These are phyloP conservation scores for Beauveria medogensis DNA, from an alignment of 2,329 filamentous ascomycete species.

Conservation along the genomic window DNA sequence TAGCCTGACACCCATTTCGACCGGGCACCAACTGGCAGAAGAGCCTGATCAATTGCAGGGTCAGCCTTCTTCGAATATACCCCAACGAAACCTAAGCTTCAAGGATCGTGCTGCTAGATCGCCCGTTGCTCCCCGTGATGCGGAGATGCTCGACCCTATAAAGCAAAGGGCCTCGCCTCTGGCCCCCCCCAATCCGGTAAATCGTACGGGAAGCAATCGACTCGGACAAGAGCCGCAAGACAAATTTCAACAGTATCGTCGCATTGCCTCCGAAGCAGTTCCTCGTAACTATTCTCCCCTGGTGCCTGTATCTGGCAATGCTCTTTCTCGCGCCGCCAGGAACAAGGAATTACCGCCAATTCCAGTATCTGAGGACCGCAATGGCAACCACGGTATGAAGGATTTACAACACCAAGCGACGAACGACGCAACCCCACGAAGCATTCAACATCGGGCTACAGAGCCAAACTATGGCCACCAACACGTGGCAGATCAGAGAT, in stretches of 20 bases:
- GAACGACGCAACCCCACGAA: conserved; percentile 2
- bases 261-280: not conserved
- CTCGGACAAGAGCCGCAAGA: conserved; percentile 47
- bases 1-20: not conserved
- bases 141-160: not conserved
- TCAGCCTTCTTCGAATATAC: conserved; percentile 26
- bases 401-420: not conserved
- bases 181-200: conserved; percentile 1
- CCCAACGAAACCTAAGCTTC: conserved; percentile 51
- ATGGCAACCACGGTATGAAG: not conserved
- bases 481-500: conserved; percentile 21
- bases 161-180: not conserved
- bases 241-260: conserved; percentile 8
- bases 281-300: not conserved
- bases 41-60: not conserved
- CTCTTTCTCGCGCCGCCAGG: conserved; percentile 16
- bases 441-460: conserved; percentile 22
- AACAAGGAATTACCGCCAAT: conserved; percentile 26
- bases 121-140: conserved; percentile 18
- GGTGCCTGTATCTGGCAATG: conserved; percentile 8
- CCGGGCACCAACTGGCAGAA: not conserved
- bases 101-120: conserved; percentile 46
- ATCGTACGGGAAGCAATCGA: conserved; percentile 49
- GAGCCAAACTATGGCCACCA: conserved; percentile 22
- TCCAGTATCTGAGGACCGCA: not conserved